Conservation (phyloP, 2,329 filamentous ascomycete species). For the Phialocephala sp. region DNA sequence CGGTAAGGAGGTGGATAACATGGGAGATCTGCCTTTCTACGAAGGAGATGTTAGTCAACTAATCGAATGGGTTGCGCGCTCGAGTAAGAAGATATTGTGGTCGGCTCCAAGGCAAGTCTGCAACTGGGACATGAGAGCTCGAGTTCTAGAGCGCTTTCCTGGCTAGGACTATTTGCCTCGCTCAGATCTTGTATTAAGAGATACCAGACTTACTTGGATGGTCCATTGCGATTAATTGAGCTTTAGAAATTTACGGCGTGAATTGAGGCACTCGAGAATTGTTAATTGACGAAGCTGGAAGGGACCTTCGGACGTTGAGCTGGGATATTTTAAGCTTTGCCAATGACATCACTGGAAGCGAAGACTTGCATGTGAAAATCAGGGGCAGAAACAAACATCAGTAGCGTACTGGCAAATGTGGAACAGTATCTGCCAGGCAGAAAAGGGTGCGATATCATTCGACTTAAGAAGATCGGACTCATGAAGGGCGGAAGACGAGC, state of each 20-base stretch:
- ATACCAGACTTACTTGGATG: slow-evolving; percentile 47
- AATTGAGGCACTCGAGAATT: not conserved
- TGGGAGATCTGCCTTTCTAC: slow-evolving; percentile 63
- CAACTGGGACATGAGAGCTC: too few relatives aligned
- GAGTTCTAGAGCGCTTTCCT: not conserved
- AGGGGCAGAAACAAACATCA: not conserved
- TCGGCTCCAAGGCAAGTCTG: not conserved
- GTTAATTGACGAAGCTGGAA: not conserved
- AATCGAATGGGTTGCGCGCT: not conserved
- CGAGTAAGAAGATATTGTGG: not conserved
- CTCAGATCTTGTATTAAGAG: not conserved
- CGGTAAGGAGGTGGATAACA: slow-evolving; percentile 72
- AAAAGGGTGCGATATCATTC: too few relatives aligned
- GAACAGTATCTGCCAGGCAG: too few relatives aligned
- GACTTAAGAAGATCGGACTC: too few relatives aligned
- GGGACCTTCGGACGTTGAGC: not conserved
- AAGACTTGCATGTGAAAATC: slow-evolving; percentile 18
- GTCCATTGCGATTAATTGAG: slow-evolving; percentile 44
- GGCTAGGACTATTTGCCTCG: not conserved
- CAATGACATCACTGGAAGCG: slow-evolving; percentile 16
- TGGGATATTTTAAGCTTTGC: slow-evolving; percentile 12
- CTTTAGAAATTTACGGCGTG: not conserved
- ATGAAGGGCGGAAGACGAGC: too few relatives aligned
- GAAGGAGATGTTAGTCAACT: not conserved
- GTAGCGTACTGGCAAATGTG: not conserved